Percentiles rank a stretch among this genome's conserved stretches.
phyloP scores from a whole-genome alignment of 2,329 filamentous ascomycete species.

The Cercospora brassicicola region DNA sequence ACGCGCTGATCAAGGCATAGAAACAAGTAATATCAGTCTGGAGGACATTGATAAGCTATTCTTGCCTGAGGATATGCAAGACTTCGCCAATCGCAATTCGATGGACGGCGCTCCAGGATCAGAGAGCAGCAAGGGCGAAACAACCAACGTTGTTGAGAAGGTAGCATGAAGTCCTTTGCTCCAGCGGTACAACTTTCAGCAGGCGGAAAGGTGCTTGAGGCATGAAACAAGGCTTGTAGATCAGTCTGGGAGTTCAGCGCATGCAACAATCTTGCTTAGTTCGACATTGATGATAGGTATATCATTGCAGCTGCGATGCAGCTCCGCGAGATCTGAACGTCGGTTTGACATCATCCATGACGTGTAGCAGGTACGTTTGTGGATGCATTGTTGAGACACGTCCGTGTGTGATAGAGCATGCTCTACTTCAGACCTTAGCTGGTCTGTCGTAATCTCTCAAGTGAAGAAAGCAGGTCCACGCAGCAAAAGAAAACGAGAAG shows the following conservation, averaged over 20 bases:
- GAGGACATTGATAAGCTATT: conserved; percentile 40
- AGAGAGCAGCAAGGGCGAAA: conserved; percentile 10
- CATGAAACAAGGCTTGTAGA: background rate
- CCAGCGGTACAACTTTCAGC: background rate
- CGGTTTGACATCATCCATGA: conserved; percentile 5
- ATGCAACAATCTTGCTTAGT: background rate
- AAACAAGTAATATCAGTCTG: conserved; percentile 36
- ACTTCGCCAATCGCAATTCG: conserved; percentile 11
- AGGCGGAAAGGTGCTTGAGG: background rate
- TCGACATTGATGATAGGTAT: background rate
- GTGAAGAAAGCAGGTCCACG: background rate
- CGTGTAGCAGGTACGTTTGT: background rate
- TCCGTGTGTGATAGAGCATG: background rate
- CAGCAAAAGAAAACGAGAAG: background rate
- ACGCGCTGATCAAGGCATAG: background rate
- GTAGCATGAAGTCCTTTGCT: conserved; percentile 3
- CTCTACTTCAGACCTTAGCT: background rate
- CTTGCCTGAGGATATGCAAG: conserved; percentile 15
- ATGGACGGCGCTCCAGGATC: conserved; percentile 4
- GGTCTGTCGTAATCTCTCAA: background rate
- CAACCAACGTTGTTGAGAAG: conserved; percentile 15
- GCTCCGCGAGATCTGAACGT: background rate
- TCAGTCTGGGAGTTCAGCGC: background rate
- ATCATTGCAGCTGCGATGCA: background rate
- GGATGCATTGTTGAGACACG: background rate